Conservation (phyloP, 352 stramenopile genomes). For the Nothophytophthora sp. region DNA sequence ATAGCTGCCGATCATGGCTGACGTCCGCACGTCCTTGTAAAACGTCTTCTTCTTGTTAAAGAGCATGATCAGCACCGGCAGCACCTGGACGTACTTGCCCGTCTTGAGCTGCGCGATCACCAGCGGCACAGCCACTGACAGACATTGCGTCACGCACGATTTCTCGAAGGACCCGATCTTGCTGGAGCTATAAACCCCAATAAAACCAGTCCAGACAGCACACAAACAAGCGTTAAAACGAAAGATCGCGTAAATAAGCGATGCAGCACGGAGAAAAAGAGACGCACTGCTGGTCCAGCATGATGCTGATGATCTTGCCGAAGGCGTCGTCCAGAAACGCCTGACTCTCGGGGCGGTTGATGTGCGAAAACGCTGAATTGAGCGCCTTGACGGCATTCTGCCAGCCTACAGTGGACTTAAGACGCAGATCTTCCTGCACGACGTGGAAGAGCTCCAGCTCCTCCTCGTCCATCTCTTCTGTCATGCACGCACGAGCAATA, state of each 20-base stretch:
- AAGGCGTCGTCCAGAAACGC: conserved; percentile 81
- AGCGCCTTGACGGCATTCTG: conserved; percentile 89
- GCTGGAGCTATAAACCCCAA: conserved; percentile 50
- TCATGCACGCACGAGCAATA: conserved; percentile 17
- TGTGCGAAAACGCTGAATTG: conserved; percentile 65
- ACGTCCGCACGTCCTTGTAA: conserved; percentile 88
- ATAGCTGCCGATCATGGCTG: conserved; percentile 88
- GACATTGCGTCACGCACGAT: conserved; percentile 79
- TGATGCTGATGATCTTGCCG: conserved; percentile 85
- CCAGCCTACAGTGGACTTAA: conserved; percentile 90
- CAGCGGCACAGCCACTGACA: conserved; percentile 65
- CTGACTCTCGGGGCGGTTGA: conserved; percentile 74
- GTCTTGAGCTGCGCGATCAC: conserved; percentile 76
- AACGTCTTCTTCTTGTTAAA: conserved; percentile 92
- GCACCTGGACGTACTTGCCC: conserved; percentile 58
- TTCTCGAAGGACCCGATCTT: conserved; percentile 90
- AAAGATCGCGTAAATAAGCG: not conserved
- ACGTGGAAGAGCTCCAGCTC: conserved; percentile 83
- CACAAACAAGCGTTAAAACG: not conserved
- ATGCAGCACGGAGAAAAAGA: not conserved
- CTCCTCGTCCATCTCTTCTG: conserved; percentile 78
- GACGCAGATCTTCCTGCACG: conserved; percentile 83
- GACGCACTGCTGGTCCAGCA: conserved; percentile 90
- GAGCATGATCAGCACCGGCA: conserved; percentile 79
- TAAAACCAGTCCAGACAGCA: conserved; percentile 9